These are phyloP conservation scores for Boletales sp. DNA, from an alignment of 768 basidiomycete species.

Conservation along the genomic window DNA sequence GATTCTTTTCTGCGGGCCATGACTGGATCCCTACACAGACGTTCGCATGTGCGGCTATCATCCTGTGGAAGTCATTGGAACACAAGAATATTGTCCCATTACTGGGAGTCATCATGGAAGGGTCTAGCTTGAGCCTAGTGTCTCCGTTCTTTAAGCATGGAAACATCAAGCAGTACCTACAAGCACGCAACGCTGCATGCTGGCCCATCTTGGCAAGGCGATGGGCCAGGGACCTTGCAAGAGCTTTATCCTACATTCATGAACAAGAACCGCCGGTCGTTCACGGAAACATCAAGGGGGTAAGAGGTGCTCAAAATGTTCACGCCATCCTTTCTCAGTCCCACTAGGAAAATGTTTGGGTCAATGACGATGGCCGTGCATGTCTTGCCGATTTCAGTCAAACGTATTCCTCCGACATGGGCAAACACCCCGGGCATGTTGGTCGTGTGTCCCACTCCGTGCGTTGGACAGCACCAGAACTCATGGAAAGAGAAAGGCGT, in stretches of 20 bases:
- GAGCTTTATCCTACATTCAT: slow-evolving; percentile 24
- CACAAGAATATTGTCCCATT: slow-evolving; percentile 30
- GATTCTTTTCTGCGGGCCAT: neutral
- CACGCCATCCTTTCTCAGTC: neutral
- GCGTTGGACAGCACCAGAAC: slow-evolving; percentile 28
- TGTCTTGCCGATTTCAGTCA: slow-evolving; percentile 27
- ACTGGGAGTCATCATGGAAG: slow-evolving; percentile 13
- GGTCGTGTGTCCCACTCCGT: slow-evolving; percentile 7
- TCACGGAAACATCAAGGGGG: slow-evolving; percentile 42
- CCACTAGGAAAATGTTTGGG: slow-evolving; percentile 23
- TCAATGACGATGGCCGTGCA: slow-evolving; percentile 13
- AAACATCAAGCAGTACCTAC: slow-evolving; percentile 12
- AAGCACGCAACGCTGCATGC: neutral
- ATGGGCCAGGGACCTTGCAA: slow-evolving; percentile 15
- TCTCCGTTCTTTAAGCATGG: slow-evolving; percentile 22
- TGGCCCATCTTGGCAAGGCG: slow-evolving; percentile 4
- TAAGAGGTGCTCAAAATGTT: slow-evolving; percentile 7
- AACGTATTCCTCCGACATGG: slow-evolving; percentile 18
- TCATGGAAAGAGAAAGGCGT: slow-evolving; percentile 5
- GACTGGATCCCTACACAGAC: slow-evolving; percentile 3
- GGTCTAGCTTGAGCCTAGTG: slow-evolving; percentile 17
- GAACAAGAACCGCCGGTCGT: slow-evolving; percentile 26
- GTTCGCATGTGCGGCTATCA: slow-evolving; percentile 25
- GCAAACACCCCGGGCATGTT: slow-evolving; percentile 9
- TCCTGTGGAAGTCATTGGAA: slow-evolving; percentile 22